A percentile compares a stretch with the other conserved stretches of the same genome.
These are phyloP conservation scores for Crithidia bombi DNA, from an alignment of 208 protist species.

Conservation along the genomic window DNA sequence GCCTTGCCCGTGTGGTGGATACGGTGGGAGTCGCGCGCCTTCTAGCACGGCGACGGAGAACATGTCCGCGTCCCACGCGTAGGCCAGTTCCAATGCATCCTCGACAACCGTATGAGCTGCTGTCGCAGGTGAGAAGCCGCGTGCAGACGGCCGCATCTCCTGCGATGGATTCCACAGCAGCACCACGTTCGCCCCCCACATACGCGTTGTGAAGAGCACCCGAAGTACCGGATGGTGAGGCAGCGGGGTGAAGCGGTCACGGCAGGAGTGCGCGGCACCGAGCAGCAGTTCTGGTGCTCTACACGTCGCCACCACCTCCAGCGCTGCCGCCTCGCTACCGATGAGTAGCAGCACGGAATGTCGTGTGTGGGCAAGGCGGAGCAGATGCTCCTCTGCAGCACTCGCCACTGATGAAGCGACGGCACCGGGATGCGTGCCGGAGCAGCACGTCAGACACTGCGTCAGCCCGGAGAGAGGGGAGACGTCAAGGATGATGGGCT, in stretches of 20 bases:
- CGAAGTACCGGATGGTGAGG: constrained; percentile 40
- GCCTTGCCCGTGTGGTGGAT: background rate
- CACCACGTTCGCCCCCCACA: constrained; percentile 74
- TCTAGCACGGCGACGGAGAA: constrained; percentile 73
- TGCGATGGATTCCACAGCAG: constrained; percentile 47
- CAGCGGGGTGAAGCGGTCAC: constrained; percentile 47
- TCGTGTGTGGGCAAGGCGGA: constrained; percentile 57
- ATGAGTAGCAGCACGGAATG: constrained; percentile 78
- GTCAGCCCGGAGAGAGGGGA: constrained; percentile 52
- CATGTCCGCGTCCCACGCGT: constrained; percentile 80
- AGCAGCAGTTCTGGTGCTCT: constrained; percentile 57
- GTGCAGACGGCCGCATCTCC: constrained; percentile 37
- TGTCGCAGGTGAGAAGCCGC: background rate
- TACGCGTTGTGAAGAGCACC: constrained; percentile 61
- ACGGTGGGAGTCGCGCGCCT: constrained; percentile 9
- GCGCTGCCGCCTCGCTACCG: constrained; percentile 48
- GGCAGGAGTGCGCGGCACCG: constrained; percentile 16
- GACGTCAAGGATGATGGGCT: constrained; percentile 70
- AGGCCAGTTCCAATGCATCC: constrained; percentile 71
- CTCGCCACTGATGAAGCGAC: constrained; percentile 29
- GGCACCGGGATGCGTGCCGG: constrained; percentile 22
- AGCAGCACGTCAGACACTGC: constrained; percentile 51
- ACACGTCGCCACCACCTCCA: constrained; percentile 40
- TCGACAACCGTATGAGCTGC: constrained; percentile 38
- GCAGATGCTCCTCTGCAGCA: constrained; percentile 66